Evolutionary conservation across 1,139 yeast species (phyloP).

Genomic region (Candida sp.): DNA sequence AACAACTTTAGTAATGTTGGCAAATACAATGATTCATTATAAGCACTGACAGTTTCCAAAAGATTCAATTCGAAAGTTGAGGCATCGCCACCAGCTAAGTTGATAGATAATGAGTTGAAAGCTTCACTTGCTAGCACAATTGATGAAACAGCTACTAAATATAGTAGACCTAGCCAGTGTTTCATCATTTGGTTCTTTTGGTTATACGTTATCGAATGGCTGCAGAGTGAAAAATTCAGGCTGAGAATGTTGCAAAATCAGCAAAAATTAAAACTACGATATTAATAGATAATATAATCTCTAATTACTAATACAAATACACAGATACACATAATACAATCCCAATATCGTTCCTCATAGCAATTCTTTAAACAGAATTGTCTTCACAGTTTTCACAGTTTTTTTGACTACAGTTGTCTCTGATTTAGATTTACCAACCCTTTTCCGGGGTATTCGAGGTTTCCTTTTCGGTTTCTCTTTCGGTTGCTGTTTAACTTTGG

Average conservation of each 20-base stretch:
- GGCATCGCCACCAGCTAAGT: constrained; percentile 26
- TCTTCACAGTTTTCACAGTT: constrained; percentile 16
- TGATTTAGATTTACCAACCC: background rate
- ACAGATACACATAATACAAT: background rate
- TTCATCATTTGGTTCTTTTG: background rate
- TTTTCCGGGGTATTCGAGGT: background rate
- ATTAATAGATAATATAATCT: too few relatives aligned
- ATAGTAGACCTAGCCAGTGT: background rate
- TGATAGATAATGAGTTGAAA: constrained; percentile 5
- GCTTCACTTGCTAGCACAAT: background rate
- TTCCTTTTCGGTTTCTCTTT: background rate
- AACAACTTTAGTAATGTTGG: constrained; percentile 40
- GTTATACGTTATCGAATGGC: background rate
- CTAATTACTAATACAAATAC: background rate
- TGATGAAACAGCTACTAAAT: background rate
- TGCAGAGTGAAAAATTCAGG: background rate
- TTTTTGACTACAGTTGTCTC: constrained; percentile 8
- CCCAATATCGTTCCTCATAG: constrained; percentile 3
- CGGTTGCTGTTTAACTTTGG: background rate
- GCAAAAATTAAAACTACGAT: background rate
- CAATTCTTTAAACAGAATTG: constrained; percentile 16
- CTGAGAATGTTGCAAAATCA: background rate
- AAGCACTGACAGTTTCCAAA: constrained; percentile 53
- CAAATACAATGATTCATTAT: constrained; percentile 46
- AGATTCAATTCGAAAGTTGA: constrained; percentile 47